Conservation (phyloP, 2,329 filamentous ascomycete species). For the Pseudogymnoascus sp. region DNA sequence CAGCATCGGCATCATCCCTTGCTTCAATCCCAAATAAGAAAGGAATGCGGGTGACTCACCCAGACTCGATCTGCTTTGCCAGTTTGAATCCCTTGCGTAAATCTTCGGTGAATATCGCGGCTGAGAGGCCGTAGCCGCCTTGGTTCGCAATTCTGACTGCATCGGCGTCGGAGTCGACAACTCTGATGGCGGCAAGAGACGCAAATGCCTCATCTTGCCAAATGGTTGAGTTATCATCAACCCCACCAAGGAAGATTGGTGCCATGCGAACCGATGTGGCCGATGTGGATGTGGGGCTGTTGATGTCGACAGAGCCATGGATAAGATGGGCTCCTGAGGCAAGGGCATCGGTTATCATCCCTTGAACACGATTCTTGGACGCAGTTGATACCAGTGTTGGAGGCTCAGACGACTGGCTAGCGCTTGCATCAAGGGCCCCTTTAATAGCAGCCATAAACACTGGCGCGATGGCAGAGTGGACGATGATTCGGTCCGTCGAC, state of each 20-base stretch:
- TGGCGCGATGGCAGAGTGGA: conserved; percentile 31
- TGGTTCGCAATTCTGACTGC: conserved; percentile 34
- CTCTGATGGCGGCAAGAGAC: conserved; percentile 26
- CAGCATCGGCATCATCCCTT: neutral
- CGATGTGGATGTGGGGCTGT: conserved; percentile 15
- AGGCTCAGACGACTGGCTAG: neutral
- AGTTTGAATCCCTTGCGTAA: conserved; percentile 15
- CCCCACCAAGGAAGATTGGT: conserved; percentile 21
- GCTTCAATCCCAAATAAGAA: neutral
- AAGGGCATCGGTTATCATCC: neutral
- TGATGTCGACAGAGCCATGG: conserved; percentile 15
- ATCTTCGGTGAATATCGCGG: conserved; percentile 31
- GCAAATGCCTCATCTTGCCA: conserved; percentile 32
- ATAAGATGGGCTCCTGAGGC: neutral
- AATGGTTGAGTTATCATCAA: conserved; percentile 27
- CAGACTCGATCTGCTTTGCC: conserved; percentile 13
- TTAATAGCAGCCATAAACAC: conserved; percentile 27
- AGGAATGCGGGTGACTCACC: neutral
- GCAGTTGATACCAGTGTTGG: conserved; percentile 31
- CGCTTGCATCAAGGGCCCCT: conserved; percentile 21
- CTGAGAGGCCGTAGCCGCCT: conserved; percentile 33
- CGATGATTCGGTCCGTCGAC: conserved; percentile 35
- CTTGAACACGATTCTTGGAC: conserved; percentile 19
- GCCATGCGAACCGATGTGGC: conserved; percentile 5
- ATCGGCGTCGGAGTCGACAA: conserved; percentile 34